These are phyloP conservation scores for Protomyces inundatus DNA, from an alignment of 1,139 yeast genomes.

Conservation along the genomic window DNA sequence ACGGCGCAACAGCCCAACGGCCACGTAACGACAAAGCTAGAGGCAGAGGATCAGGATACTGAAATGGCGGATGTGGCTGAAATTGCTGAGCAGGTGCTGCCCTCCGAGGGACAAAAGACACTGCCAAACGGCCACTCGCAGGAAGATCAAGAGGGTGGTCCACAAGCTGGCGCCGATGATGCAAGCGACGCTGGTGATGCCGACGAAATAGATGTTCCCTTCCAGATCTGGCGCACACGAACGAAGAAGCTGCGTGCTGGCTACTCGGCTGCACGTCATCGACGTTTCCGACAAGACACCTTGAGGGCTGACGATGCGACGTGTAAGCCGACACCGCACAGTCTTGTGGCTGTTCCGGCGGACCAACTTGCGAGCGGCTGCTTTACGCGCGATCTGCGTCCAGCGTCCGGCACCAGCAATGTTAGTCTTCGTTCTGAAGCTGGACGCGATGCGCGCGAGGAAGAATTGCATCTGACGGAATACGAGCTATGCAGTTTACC, in stretches of 20 bases:
- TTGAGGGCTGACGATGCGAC: slow-evolving; percentile 12
- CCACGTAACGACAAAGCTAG: not conserved
- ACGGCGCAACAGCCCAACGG: slow-evolving; percentile 2
- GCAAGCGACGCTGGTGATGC: slow-evolving; percentile 11
- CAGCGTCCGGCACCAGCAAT: not conserved
- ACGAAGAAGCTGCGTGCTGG: slow-evolving; percentile 16
- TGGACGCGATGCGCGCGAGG: slow-evolving; percentile 1
- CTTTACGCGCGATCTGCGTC: not conserved
- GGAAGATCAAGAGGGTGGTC: not conserved
- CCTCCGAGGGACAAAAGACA: slow-evolving; percentile 11
- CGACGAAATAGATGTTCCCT: slow-evolving; percentile 7
- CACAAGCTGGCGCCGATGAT: not conserved
- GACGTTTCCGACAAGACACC: slow-evolving; percentile 4
- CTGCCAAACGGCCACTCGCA: not conserved
- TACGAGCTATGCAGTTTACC: slow-evolving; percentile 4
- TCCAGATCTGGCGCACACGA: slow-evolving; percentile 21
- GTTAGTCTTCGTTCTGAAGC: not conserved
- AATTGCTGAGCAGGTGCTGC: not conserved
- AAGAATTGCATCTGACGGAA: slow-evolving; percentile 10
- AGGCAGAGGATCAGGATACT: not conserved
- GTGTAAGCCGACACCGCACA: not conserved
- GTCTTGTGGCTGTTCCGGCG: not conserved
- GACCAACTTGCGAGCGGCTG: not conserved
- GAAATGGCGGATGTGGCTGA: slow-evolving; percentile 12
- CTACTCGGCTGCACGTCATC: slow-evolving; percentile 17